A percentile compares a stretch with the other conserved stretches of the same genome.
Conservation (phyloP, 2,329 filamentous ascomycete genomes). For the Elsinoe arachidis region DNA sequence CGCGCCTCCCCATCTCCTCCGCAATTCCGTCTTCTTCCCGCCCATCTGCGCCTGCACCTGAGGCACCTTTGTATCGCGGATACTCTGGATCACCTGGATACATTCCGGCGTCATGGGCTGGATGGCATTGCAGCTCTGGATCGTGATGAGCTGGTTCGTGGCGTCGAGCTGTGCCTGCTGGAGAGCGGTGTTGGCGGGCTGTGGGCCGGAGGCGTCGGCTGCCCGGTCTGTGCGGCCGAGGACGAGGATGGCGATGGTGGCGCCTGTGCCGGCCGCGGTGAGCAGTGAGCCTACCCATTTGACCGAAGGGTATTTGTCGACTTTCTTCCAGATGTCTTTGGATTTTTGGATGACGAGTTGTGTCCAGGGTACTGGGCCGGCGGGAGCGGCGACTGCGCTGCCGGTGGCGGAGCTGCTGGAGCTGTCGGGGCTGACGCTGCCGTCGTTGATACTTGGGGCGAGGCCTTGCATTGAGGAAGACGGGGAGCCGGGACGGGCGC, state of each 20-base stretch:
- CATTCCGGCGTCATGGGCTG: background rate
- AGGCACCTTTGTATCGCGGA: background rate
- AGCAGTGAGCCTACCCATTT: background rate
- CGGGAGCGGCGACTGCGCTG: background rate
- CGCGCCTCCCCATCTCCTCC: too few species aligned
- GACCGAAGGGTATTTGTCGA: background rate
- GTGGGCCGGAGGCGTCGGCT: background rate
- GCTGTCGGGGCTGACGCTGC: background rate
- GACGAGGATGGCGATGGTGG: background rate
- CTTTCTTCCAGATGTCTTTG: background rate
- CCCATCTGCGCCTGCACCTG: background rate
- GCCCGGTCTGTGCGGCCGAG: background rate
- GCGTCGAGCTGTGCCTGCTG: background rate
- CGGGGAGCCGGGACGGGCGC: background rate
- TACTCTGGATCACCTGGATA: background rate
- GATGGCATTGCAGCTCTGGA: background rate
- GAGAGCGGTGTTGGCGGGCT: background rate
- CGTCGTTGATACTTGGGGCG: background rate
- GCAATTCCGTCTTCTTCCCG: too few species aligned
- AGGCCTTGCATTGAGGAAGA: background rate
- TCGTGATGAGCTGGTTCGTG: background rate
- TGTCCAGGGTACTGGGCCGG: background rate
- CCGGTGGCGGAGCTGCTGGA: background rate
- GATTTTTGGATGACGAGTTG: background rate
- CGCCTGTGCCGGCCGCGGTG: background rate